Conservation (phyloP, 495 filamentous ascomycete genomes). For the Polyplosphaeria fusca region DNA sequence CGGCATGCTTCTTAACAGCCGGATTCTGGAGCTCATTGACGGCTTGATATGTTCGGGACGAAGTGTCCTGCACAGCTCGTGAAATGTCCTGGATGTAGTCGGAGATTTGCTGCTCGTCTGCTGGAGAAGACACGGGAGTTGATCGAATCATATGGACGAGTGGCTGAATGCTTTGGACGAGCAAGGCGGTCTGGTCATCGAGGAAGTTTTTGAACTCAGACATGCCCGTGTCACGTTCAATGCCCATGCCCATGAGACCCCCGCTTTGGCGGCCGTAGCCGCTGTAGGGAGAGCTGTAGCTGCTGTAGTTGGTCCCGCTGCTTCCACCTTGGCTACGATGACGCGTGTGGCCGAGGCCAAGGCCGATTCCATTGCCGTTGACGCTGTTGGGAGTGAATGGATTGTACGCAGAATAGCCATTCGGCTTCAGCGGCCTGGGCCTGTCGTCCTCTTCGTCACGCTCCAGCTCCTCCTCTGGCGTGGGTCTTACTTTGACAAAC, state of each 20-base stretch:
- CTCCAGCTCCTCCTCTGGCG: slow-evolving; percentile 67
- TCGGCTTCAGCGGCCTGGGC: slow-evolving; percentile 30
- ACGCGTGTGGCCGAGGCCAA: slow-evolving; percentile 18
- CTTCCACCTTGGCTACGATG: slow-evolving; percentile 44
- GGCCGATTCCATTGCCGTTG: slow-evolving; percentile 36
- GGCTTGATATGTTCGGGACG: slow-evolving; percentile 60
- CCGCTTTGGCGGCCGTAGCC: slow-evolving; percentile 22
- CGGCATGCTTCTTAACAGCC: slow-evolving; percentile 53
- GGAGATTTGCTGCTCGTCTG: slow-evolving; percentile 61
- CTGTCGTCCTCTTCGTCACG: slow-evolving; percentile 59
- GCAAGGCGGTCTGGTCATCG: slow-evolving; percentile 75
- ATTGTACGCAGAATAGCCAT: slow-evolving; percentile 24
- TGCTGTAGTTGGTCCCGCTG: slow-evolving; percentile 52
- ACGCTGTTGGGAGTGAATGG: slow-evolving; percentile 34
- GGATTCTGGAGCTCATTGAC: slow-evolving; percentile 48
- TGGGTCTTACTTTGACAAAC: slow-evolving; percentile 76
- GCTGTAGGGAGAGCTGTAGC: slow-evolving; percentile 47
- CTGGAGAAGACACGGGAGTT: slow-evolving; percentile 48
- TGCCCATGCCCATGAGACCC: slow-evolving; percentile 41
- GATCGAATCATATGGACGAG: slow-evolving; percentile 76
- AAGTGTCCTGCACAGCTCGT: slow-evolving; percentile 65
- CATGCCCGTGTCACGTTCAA: slow-evolving; percentile 54
- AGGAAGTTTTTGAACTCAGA: slow-evolving; percentile 82
- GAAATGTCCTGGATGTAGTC: slow-evolving; percentile 70
- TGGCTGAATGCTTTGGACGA: slow-evolving; percentile 78